A percentile compares a stretch with the other conserved stretches of the same genome.
These are phyloP conservation scores for Cercospora sp. DNA, from an alignment of 2,329 filamentous ascomycete species.

Conservation along the genomic window DNA sequence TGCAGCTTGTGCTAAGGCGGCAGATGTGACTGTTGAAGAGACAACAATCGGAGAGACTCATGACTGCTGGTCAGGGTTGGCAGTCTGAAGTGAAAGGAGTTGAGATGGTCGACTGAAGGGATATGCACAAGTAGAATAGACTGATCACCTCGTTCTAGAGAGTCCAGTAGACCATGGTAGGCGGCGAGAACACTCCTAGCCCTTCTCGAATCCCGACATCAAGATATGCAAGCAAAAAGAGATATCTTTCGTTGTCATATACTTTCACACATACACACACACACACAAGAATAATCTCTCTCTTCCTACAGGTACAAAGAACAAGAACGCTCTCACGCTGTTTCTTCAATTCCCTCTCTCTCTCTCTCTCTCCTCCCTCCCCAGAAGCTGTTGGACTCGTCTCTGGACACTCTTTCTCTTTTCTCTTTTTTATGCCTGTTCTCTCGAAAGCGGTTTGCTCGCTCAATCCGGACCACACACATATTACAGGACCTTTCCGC, in stretches of 20 bases:
- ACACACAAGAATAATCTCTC: background rate
- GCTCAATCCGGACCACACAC: background rate
- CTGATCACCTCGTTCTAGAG: too few species aligned
- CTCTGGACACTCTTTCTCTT: background rate
- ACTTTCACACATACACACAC: background rate
- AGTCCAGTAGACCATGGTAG: too few species aligned
- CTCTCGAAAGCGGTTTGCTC: too few species aligned
- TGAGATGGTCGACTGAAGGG: too few species aligned
- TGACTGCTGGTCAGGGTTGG: background rate
- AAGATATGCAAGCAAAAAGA: background rate
- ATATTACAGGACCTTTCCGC: background rate
- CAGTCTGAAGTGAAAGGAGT: too few species aligned
- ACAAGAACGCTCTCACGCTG: background rate
- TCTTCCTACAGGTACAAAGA: background rate
- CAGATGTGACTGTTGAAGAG: background rate
- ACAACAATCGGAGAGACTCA: background rate
- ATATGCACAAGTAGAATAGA: too few species aligned
- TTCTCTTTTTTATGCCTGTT: too few species aligned
- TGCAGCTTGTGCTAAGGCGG: background rate
- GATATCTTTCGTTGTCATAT: background rate
- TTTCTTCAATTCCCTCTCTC: too few species aligned
- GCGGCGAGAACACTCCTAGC: too few species aligned
- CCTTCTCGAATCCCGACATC: too few species aligned
- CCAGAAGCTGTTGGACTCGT: background rate
- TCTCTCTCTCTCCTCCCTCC: background rate